Evolutionary conservation across 2,329 filamentous ascomycete species (phyloP).

Genomic region (Rasamsonia emersonii): DNA sequence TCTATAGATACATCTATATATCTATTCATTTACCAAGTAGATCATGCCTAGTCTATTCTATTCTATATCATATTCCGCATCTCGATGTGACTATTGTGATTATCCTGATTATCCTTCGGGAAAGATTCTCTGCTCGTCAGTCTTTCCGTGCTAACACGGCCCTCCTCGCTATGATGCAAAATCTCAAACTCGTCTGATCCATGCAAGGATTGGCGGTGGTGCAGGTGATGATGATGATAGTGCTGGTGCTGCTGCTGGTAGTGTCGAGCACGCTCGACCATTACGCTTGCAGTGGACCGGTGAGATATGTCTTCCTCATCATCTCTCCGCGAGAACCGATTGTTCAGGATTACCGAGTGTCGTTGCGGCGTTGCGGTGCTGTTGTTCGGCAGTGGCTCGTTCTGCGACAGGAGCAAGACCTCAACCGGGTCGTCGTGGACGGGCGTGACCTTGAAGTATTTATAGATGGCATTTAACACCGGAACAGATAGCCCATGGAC

Average conservation of each 20-base stretch:
- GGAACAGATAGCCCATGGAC: slow-evolving; percentile 34
- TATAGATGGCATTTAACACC: slow-evolving; percentile 24
- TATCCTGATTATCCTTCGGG: background rate
- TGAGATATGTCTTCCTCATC: slow-evolving; percentile 8
- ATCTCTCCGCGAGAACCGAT: slow-evolving; percentile 22
- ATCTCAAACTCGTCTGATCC: slow-evolving; percentile 9
- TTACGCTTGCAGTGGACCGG: too few species aligned
- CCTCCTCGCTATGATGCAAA: slow-evolving; percentile 9
- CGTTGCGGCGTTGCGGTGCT: slow-evolving; percentile 18
- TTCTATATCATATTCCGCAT: slow-evolving; percentile 6
- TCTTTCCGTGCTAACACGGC: background rate
- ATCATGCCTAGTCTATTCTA: background rate
- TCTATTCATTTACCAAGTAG: too few species aligned
- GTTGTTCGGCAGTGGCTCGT: slow-evolving; percentile 28
- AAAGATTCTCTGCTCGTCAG: slow-evolving; percentile 1
- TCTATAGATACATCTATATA: too few species aligned
- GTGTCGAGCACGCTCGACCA: background rate
- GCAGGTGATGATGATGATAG: background rate
- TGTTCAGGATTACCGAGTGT: slow-evolving; percentile 26
- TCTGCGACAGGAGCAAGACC: slow-evolving; percentile 24
- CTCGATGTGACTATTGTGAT: too few species aligned
- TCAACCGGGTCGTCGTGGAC: slow-evolving; percentile 27
- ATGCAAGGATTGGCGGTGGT: slow-evolving; percentile 2
- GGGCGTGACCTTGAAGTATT: slow-evolving; percentile 18
- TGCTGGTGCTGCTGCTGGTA: background rate